Evolutionary conservation across 2,329 filamentous ascomycete species (phyloP).

Genomic region (Acrocalymma vagum): DNA sequence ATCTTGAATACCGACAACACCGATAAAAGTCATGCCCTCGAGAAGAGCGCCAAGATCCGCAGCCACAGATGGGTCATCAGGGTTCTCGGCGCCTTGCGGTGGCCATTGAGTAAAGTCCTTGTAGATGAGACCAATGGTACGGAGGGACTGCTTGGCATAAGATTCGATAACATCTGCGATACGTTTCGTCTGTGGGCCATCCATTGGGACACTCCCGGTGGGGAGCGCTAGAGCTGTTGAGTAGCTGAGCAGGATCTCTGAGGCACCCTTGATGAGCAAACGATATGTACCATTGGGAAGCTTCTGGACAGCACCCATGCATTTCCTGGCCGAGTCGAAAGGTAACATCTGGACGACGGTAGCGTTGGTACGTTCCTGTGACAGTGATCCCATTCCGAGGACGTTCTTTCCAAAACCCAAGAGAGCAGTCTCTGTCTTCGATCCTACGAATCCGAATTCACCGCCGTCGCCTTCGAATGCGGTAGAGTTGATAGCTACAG

Average conservation of each 20-base stretch:
- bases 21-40: constrained; percentile 71
- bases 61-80: constrained; percentile 20
- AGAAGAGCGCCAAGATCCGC: constrained; percentile 74
- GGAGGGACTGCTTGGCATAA: constrained; percentile 51
- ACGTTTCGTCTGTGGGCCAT: constrained; percentile 16
- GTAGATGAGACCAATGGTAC: constrained; percentile 51
- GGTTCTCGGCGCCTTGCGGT: constrained; percentile 27
- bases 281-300: constrained; percentile 57
- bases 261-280: constrained; percentile 65
- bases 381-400: constrained; percentile 58
- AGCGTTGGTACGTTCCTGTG: constrained; percentile 57
- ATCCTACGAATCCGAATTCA: constrained; percentile 62
- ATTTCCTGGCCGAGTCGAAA: constrained; percentile 64
- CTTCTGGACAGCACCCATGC: constrained; percentile 64
- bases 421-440: constrained; percentile 65
- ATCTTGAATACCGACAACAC: constrained; percentile 80
- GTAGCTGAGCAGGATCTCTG: constrained; percentile 61
- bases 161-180: constrained; percentile 40
- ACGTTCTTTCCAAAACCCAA: constrained; percentile 59
- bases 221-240: constrained; percentile 17
- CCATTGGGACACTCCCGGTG: constrained; percentile 17
- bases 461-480: constrained; percentile 58
- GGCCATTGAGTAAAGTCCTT: constrained; percentile 51
- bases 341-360: constrained; percentile 59
- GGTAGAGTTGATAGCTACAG: constrained; percentile 54